Percentiles rank a stretch among this genome's conserved stretches.
Evolutionary conservation across 164 flowering plant species (phyloP).

Genomic region (Magnolia kwangsiensis): DNA sequence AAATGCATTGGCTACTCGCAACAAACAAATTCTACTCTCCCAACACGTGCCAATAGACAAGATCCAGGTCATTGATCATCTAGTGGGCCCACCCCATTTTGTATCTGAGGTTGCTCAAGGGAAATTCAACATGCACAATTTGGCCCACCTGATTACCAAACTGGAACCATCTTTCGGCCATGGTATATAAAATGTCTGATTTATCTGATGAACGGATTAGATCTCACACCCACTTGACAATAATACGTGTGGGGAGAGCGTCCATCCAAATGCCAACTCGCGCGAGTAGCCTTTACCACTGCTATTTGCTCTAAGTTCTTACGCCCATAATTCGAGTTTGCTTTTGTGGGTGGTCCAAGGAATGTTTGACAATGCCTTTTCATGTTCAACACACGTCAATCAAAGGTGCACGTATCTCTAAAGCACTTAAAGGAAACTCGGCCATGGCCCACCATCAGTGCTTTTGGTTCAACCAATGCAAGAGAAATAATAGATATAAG

Average conservation of each 20-base stretch:
- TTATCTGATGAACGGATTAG: not conserved
- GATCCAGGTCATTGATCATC: no score
- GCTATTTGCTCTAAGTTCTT: not conserved
- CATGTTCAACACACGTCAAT: conserved; percentile 9
- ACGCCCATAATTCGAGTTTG: conserved; percentile 9
- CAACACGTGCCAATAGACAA: no score
- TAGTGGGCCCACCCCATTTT: no score
- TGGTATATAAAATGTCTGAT: no score
- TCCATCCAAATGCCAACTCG: not conserved
- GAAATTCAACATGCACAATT: no score
- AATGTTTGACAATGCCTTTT: conserved; percentile 22
- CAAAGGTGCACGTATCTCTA: conserved; percentile 10
- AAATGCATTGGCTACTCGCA: no score
- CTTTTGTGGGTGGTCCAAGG: conserved; percentile 28
- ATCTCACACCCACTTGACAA: not conserved
- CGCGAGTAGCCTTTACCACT: not conserved
- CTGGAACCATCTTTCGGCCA: no score
- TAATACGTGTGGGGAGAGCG: not conserved
- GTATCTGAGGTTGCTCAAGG: no score
- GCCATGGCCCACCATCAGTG: conserved; percentile 10
- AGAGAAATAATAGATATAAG: conserved; percentile 14
- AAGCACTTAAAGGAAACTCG: conserved; percentile 8
- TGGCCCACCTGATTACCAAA: no score
- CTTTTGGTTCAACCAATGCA: conserved; percentile 23
- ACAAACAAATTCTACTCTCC: no score